These are phyloP conservation scores for Chimonanthus salicifolius DNA, from an alignment of 164 flowering plant species.

Conservation along the genomic window DNA sequence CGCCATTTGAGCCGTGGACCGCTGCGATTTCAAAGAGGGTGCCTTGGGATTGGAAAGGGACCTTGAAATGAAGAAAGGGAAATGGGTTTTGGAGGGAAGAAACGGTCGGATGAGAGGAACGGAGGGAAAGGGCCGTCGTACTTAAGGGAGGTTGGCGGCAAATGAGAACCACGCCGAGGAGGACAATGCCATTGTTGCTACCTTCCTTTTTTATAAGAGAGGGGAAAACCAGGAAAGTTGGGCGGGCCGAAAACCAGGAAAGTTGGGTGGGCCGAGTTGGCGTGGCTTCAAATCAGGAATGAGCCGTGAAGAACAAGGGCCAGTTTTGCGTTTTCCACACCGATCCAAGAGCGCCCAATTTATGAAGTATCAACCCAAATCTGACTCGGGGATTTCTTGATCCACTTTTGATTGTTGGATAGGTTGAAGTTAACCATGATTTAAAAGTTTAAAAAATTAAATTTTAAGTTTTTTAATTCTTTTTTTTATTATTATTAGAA, in stretches of 20 bases:
- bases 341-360: too few relatives aligned
- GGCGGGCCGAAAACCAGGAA: neutral
- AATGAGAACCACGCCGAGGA: neutral
- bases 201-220: neutral
- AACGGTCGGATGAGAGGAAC: neutral
- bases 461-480: too few relatives aligned
- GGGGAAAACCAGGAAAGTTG: neutral
- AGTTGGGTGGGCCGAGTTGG: neutral
- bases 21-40: constrained; percentile 5
- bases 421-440: too few relatives aligned
- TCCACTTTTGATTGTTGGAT: too few relatives aligned
- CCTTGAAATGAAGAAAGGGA: neutral
- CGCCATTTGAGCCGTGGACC: constrained; percentile 12
- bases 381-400: too few relatives aligned
- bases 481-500: too few relatives aligned
- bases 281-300: neutral
- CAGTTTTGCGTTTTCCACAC: too few relatives aligned
- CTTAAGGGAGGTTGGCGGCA: neutral
- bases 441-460: too few relatives aligned
- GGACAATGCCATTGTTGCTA: neutral
- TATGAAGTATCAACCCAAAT: too few relatives aligned
- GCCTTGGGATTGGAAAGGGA: neutral
- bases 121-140: neutral
- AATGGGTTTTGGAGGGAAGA: neutral
- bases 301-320: neutral